Evolutionary conservation across 495 filamentous ascomycete genomes (phyloP).

Genomic region (Hypoxylon lienhwacheense): DNA sequence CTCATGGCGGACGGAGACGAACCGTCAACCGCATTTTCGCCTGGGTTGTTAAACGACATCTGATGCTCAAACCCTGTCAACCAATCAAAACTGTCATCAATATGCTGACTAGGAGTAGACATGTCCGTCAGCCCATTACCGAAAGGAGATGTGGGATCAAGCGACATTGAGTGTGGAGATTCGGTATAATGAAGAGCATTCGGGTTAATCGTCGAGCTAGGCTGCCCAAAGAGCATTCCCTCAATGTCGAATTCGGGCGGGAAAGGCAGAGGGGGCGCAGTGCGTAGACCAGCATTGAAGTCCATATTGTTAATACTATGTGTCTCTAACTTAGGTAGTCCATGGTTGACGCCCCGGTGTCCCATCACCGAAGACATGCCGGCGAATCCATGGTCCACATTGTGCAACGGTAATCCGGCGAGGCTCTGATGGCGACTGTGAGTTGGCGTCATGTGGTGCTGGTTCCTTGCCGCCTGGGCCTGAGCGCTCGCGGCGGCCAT

Average conservation of each 20-base stretch:
- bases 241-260: constrained; percentile 75
- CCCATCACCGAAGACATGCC: constrained; percentile 71
- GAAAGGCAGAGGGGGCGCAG: constrained; percentile 76
- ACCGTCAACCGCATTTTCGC: constrained; percentile 81
- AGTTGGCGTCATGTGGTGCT: constrained; percentile 54
- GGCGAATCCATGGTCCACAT: constrained; percentile 58
- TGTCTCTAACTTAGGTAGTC: constrained; percentile 83
- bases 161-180: constrained; percentile 70
- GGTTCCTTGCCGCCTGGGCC: constrained; percentile 54
- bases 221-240: constrained; percentile 65
- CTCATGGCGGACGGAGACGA: constrained; percentile 96
- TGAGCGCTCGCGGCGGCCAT: constrained; percentile 61
- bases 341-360: constrained; percentile 64
- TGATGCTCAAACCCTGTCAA: constrained; percentile 78
- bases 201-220: constrained; percentile 83
- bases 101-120: constrained; percentile 51
- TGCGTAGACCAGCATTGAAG: constrained; percentile 68
- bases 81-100: constrained; percentile 88
- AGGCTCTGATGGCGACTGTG: constrained; percentile 69
- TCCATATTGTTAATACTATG: constrained; percentile 59
- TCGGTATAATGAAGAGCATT: constrained; percentile 92
- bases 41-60: constrained; percentile 67
- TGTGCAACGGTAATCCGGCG: constrained; percentile 64
- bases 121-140: constrained; percentile 65
- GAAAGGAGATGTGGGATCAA: constrained; percentile 77